phyloP scores from a whole-genome alignment of 495 filamentous ascomycete species.

The Letharia lupina region DNA sequence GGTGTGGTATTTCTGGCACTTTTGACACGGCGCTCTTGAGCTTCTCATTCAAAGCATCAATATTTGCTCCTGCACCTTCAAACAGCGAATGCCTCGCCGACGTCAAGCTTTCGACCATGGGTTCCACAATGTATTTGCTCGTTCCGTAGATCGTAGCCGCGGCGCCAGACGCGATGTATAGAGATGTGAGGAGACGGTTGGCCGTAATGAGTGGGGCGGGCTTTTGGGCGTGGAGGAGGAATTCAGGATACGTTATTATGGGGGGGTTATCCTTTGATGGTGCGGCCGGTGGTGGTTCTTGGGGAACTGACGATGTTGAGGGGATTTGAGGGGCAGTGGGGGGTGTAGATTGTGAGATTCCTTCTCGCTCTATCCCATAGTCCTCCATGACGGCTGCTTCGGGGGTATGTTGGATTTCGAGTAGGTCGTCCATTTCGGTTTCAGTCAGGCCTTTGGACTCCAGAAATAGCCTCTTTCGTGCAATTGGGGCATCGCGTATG shows the following conservation, averaged over 20 bases:
- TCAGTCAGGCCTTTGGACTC: constrained; percentile 65
- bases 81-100: constrained; percentile 76
- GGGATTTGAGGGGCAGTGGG: constrained; percentile 21
- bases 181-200: constrained; percentile 61
- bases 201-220: constrained; percentile 74
- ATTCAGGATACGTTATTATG: constrained; percentile 97
- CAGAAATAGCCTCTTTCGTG: constrained; percentile 71
- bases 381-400: constrained; percentile 27
- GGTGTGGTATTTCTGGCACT: constrained; percentile 33
- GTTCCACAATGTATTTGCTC: constrained; percentile 69
- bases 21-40: constrained; percentile 64
- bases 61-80: constrained; percentile 52
- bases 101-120: constrained; percentile 70
- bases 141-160: constrained; percentile 70
- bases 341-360: constrained; percentile 13
- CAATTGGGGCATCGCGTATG: constrained; percentile 59
- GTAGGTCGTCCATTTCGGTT: constrained; percentile 58
- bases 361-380: constrained; percentile 2
- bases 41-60: constrained; percentile 61
- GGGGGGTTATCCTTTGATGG: constrained; percentile 53
- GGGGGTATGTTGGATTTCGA: constrained; percentile 28
- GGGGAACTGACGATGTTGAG: constrained; percentile 11
- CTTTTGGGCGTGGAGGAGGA: constrained; percentile 57
- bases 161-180: constrained; percentile 65
- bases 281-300: constrained; percentile 19